These are phyloP conservation scores for Circinella umbellata DNA, from an alignment of 371 early-diverging fungal species.

Conservation along the genomic window DNA sequence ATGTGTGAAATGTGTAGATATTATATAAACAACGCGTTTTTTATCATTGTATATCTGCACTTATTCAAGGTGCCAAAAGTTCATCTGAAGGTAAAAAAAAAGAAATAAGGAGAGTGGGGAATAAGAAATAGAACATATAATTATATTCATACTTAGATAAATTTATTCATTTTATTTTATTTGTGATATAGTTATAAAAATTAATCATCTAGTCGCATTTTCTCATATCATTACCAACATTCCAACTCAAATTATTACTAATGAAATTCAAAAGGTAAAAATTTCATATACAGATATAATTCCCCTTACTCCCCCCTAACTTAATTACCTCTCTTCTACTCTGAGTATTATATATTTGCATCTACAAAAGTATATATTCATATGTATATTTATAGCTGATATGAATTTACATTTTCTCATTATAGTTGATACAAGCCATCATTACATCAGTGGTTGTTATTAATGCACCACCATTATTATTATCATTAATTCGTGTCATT, in stretches of 20 bases:
- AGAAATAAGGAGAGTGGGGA: conserved; percentile 14
- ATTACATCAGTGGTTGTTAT: conserved; percentile 1
- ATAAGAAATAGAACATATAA: no score
- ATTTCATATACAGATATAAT: not conserved
- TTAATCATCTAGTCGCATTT: conserved; percentile 65
- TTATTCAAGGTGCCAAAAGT: conserved; percentile 67
- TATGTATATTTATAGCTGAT: no score
- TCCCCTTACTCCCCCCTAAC: not conserved
- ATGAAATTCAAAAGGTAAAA: conserved; percentile 67
- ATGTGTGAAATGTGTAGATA: conserved; percentile 60
- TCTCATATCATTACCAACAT: conserved; percentile 75
- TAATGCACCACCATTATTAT: not conserved
- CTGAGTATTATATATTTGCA: no score
- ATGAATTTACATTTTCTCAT: not conserved
- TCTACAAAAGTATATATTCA: no score
- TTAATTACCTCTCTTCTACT: no score
- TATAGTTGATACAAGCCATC: conserved; percentile 2
- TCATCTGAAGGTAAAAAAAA: conserved; percentile 66
- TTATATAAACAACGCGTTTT: conserved; percentile 88
- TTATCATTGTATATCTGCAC: conserved; percentile 69
- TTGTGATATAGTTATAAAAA: conserved; percentile 28
- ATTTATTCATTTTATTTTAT: not conserved
- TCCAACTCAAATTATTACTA: conserved; percentile 73
- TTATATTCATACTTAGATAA: no score
- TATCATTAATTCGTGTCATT: conserved; percentile 8